Conservation (phyloP, 2,329 filamentous ascomycete genomes). For the Colletotrichum musae region DNA sequence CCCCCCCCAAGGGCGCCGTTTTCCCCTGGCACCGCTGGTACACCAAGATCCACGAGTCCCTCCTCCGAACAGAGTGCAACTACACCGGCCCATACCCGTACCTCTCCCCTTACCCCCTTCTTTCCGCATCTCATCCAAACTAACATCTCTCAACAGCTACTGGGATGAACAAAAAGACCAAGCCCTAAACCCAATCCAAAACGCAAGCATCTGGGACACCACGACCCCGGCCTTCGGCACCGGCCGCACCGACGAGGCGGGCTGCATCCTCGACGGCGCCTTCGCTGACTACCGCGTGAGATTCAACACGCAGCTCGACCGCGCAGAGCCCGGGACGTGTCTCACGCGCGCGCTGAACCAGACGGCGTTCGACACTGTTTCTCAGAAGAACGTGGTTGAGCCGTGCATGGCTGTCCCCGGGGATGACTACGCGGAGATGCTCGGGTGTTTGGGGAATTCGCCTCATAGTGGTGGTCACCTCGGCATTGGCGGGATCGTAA, state of each 20-base stretch:
- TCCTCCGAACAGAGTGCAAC: conserved; percentile 49
- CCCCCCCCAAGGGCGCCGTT: background rate
- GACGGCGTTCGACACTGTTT: conserved; percentile 15
- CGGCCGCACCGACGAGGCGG: background rate
- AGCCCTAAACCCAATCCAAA: background rate
- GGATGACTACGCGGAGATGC: conserved; percentile 21
- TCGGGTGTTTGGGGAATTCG: conserved; percentile 3
- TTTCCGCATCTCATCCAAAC: background rate
- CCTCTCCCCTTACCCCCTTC: conserved; percentile 44
- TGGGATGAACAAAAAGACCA: conserved; percentile 22
- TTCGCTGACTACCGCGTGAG: conserved; percentile 37
- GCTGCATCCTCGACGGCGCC: conserved; percentile 44
- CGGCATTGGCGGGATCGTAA: conserved; percentile 12
- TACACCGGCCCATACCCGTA: conserved; percentile 52
- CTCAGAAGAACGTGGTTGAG: conserved; percentile 2
- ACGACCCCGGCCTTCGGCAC: conserved; percentile 10
- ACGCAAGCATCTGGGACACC: conserved; percentile 12
- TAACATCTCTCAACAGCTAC: background rate
- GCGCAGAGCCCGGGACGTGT: background rate
- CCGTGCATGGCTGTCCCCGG: conserved; percentile 7
- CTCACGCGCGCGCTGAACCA: conserved; percentile 19
- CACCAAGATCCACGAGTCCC: conserved; percentile 49
- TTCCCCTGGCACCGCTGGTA: conserved; percentile 50
- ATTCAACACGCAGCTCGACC: background rate
- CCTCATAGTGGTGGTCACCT: conserved; percentile 20